phyloP scores from a whole-genome alignment of 2,329 filamentous ascomycete species.

The Trichoderma koningiopsis region DNA sequence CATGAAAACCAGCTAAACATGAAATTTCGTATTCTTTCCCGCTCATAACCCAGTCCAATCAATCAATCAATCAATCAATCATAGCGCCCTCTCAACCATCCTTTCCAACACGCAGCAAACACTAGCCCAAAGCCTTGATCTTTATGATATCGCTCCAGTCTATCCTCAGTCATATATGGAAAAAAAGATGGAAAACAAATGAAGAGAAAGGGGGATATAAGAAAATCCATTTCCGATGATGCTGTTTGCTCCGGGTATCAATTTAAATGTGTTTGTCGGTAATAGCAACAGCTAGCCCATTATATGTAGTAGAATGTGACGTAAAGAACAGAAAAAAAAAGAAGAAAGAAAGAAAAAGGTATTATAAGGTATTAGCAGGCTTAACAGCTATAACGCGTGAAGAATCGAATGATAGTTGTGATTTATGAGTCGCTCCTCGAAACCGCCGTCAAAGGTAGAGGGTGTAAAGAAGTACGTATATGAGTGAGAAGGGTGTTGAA shows the following conservation, averaged over 20 bases:
- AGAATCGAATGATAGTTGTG: neutral
- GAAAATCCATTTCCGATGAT: neutral
- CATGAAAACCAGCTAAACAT: constrained; percentile 1
- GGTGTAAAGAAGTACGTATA: neutral
- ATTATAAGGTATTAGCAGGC: constrained; percentile 5
- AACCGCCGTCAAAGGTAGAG: neutral
- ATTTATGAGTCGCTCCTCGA: neutral
- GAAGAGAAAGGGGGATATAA: neutral
- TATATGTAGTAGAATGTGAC: constrained; percentile 17
- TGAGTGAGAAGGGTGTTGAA: neutral
- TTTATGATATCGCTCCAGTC: constrained; percentile 5
- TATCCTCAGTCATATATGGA: constrained; percentile 2
- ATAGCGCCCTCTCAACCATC: neutral
- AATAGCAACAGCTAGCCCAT: constrained; percentile 15
- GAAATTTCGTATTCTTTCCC: neutral
- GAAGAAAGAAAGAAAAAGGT: neutral
- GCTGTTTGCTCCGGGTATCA: constrained; percentile 23
- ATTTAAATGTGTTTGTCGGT: constrained; percentile 11
- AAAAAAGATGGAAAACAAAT: neutral
- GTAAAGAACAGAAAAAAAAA: neutral
- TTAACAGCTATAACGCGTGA: neutral
- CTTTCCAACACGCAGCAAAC: constrained; percentile 3
- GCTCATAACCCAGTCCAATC: neutral
- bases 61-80: constrained; percentile 4
- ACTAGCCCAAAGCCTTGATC: neutral